Conservation (phyloP, 352 stramenopile species). For the Pythium sukuiense region DNA sequence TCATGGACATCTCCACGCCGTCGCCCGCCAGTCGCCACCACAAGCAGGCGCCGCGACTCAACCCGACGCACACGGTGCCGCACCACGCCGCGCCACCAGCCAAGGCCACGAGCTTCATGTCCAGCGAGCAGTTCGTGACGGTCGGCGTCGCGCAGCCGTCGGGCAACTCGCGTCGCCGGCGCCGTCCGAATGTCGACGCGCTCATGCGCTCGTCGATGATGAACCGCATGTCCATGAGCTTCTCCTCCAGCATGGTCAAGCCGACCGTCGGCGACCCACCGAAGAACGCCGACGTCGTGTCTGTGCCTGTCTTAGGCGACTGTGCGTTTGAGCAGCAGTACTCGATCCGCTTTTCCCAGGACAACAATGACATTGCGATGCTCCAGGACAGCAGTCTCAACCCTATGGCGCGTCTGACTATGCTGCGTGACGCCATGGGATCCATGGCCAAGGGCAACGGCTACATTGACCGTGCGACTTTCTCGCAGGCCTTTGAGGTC, state of each 20-base stretch:
- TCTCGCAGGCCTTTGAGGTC: conserved; percentile 76
- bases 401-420: conserved; percentile 61
- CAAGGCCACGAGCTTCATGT: conserved; percentile 57
- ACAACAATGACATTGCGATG: conserved; percentile 22
- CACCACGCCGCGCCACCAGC: conserved; percentile 1
- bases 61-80: conserved; percentile 14
- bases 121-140: conserved; percentile 54
- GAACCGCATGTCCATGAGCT: conserved; percentile 41
- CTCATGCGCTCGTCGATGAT: conserved; percentile 72
- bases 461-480: conserved; percentile 71
- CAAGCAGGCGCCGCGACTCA: conserved; percentile 17
- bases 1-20: conserved; percentile 72
- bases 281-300: conserved; percentile 46
- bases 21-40: conserved; percentile 32
- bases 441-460: conserved; percentile 62
- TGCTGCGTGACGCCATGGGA: conserved; percentile 74
- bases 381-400: conserved; percentile 27
- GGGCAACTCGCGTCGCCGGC: conserved; percentile 42
- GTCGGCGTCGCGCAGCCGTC: conserved; percentile 35
- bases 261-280: conserved; percentile 39
- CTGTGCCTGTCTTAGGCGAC: conserved; percentile 68
- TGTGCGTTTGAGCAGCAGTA: conserved; percentile 71
- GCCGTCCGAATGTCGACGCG: conserved; percentile 59
- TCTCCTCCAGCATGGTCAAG: conserved; percentile 52
- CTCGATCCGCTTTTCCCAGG: conserved; percentile 61